Base-by-base conservation (phyloP, 2,329 filamentous ascomycete species). In the Claviceps africana region DNA sequence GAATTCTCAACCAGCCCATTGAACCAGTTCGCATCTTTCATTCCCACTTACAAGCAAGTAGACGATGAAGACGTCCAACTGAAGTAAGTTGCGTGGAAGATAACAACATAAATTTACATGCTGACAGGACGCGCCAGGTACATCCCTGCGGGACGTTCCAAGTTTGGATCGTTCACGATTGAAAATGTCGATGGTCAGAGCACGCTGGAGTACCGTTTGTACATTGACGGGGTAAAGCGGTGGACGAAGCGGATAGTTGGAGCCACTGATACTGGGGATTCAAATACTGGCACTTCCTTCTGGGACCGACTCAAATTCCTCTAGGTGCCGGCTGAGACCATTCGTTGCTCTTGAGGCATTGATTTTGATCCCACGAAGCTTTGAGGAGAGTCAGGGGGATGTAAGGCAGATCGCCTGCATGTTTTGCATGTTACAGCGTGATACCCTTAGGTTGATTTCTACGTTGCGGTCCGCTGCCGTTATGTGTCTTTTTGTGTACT, bases 1-100 rank as follows among this genome's bases (percentile, higher is more conserved):
- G 93, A 98, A 66, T 97, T 96, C 67, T 93, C 87, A 25, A 89
- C 86, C 1, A 93, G 87, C 51, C 93, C 93, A 0, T 66, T 98
- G 50, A 94, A 83, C 64, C 95, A 97, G 76, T 98, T 98, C 64
- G 95, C 93, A 59, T 78, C 93, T 4, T 93, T 93, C 0, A 71
- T 91, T 25, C 77, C 84, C 2, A 91, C 88, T 0, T 98, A 97
- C 67, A 75, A 74, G 58, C 88, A 96, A 67, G 79, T 77, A 1
- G 88, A 94, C 58, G 76, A 83, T 1, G 82, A 90, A 59, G 93
- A 97, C 67, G 79, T 95, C 11, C 77, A 83, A 63, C 75, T 97
- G 57, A 88, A 91, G 81, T 95, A 78, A 72, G 78, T 51, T 19
- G n/a, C 25, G 15, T n/a, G 8, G 19, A 48, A 10, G 2, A 11